Base-by-base conservation (phyloP, 2,329 filamentous ascomycete species). In the Apiospora malaysiana region DNA sequence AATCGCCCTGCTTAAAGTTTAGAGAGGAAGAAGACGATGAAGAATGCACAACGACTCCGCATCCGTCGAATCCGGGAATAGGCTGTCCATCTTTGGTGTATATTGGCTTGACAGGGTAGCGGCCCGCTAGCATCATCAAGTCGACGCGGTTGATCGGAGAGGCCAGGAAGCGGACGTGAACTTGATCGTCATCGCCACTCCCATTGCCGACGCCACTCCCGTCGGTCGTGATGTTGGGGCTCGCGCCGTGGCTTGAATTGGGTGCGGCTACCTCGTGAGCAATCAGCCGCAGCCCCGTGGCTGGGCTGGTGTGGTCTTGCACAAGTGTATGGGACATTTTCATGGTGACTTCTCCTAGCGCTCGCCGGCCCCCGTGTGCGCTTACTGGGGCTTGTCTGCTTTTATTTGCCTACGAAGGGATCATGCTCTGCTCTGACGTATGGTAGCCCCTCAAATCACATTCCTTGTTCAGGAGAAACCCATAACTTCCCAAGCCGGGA, bases 81-180 rank as follows among this genome's bases (percentile, higher is more conserved):
- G 71, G 65, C n/a, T 72, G 56, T 45, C 66, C 69, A 18, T 71
- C 46, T 59, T 73, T 67, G 16, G 21, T 68, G 68, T 71, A 63
- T 7, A 66, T 56, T n/a, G 76, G 75, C 65, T 75, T 73, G 59
- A 74, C 70, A 47, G 75, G 75, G 66, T 77, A 77, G 43, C 47
- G 25, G n/a, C 73, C 75, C 4, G 72, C 70, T 25, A 77, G 69
- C 32, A 74, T 73, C 43, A 76, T 47, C n/a, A 75, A 25, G 73
- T 76, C 75, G 51, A 73, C 73, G 21, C 74, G 73, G 73, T 76
- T 77, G 70, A 77, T 74, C 3, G 76, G 75, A 5, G 74, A 71
- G 43, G 71, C 72, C 47, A 75, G 72, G 67, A 76, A 76, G 51
- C 70, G 66, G 66, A 77, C 65, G 10, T 73, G 71, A 18, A 73